phyloP scores from a whole-genome alignment of 192 early-diverging fungal genomes.

The Phlyctochytrium bullatum region DNA sequence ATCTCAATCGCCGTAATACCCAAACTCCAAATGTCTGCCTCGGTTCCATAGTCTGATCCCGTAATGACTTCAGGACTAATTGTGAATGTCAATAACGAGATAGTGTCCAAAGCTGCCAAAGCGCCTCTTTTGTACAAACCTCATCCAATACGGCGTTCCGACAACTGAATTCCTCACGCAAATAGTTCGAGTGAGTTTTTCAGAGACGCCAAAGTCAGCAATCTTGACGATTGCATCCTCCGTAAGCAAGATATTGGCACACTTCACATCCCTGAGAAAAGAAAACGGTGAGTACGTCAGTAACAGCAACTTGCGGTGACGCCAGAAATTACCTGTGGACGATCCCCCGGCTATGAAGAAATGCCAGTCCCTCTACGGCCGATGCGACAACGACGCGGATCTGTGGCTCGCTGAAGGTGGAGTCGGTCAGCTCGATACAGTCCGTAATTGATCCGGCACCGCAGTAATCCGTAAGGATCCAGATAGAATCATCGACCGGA shows the following conservation, averaged over 20 bases:
- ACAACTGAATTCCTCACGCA: constrained; percentile 82
- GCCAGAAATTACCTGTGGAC: constrained; percentile 18
- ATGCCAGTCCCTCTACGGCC: constrained; percentile 40
- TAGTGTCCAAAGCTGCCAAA: neutral
- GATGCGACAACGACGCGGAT: constrained; percentile 28
- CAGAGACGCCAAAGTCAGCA: constrained; percentile 65
- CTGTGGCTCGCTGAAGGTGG: constrained; percentile 32
- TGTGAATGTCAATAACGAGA: neutral
- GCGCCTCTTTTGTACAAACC: no score
- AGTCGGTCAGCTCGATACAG: constrained; percentile 33
- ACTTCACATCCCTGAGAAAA: neutral
- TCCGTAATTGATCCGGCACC: constrained; percentile 43
- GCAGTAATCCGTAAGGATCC: constrained; percentile 48
- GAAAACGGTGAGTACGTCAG: neutral
- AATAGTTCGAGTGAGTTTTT: constrained; percentile 46
- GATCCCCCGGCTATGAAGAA: constrained; percentile 33
- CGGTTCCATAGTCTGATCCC: neutral
- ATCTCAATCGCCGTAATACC: constrained; percentile 98
- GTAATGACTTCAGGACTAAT: neutral
- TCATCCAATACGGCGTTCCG: constrained; percentile 58
- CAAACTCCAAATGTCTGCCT: constrained; percentile 96
- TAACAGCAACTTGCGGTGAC: neutral
- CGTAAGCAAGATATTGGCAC: constrained; percentile 64
- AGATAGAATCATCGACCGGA: neutral
- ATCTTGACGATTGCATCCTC: constrained; percentile 50